Evolutionary conservation across 352 stramenopile species (phyloP), one percentile per base, ranked within the genome.

Genomic region (Globisporangium recalcitrans): DNA sequence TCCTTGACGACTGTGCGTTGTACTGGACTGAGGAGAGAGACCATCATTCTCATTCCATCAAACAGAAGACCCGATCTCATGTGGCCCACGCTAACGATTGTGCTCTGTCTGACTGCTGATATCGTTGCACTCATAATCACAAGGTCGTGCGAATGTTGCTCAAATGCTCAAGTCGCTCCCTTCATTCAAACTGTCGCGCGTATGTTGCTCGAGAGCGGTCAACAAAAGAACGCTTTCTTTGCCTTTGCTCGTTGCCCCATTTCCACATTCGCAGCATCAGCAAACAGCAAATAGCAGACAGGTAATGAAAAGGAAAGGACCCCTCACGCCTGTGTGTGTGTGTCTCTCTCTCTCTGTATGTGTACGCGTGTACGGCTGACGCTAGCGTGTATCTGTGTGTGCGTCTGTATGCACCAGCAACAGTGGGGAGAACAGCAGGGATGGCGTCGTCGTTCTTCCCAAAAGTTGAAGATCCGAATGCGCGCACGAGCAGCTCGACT

Each of bases 361-460:
- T 24, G 26, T 54, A 24, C 26, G 34, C 24, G 27, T 46, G 38
- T 46, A 46, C 19, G 16, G 5, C 49, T 55, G 7, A 55, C 7
- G 16, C 6, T 7, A 26, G 16, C 22, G 16, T 40, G 19, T 38
- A 19, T 38, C 14, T 36, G 36, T 26, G 4, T 21, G 11, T 59
- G 11, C 24, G 51, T 26, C 6, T 19, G n/a, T 1, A 27, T 36
- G 27, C 24, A 38, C 11, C 40, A 34, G 16, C 36, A 42, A n/a
- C 24, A 56, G 38, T 38, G 27, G 27, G 40, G 26, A 9, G n/a
- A 32, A 8, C 19, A 49, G 21, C 11, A 13, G 27, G 40, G n/a
- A 65, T 65, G 60, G 52, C 60, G 60, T 60, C 57, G 44, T 56
- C 60, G 27, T 60, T 65, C 51, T 60, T 65, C 24, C 38, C 34